Base-by-base conservation (phyloP, 2,329 filamentous ascomycete species). In the Onygenales sp. region DNA sequence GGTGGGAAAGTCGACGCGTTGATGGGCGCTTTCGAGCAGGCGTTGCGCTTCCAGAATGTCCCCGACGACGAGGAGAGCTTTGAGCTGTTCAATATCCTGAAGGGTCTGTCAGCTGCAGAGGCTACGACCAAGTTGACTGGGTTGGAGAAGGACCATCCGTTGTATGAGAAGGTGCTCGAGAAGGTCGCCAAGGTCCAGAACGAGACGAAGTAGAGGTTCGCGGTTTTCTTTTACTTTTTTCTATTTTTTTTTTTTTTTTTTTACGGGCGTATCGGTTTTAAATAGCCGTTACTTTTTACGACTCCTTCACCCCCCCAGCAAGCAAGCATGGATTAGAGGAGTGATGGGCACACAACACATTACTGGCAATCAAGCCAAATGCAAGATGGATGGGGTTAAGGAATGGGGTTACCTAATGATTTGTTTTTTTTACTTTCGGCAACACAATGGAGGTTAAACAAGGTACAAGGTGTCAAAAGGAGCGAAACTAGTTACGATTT, bases 11-110 rank as follows among this genome's bases (percentile, higher is more conserved):
- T 85, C 69, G 79, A 83, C 54, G 84, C 81, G 51, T 79, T 98
- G 33, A 77, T 97, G 51, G 86, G 85, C 55, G 87, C 89, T 17
- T 82, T 93, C 45, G 92, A 97, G 78, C 89, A 92, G 83, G 85
- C 89, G 6, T 85, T 98, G 70, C 88, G 87, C 58, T 98, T 97
- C 84, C 91, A 96, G 76, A 89, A 95, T 63, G 87, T 96, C 53
- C 82, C 91, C 62, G 90, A 84, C 10, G 93, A 98, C 59, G 88
- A 94, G 0, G 93, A 97, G 80, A 94, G 87, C 59, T 78, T 75
- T 60, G 85, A 95, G 72, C 80, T 98, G 9, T 88, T 89, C 64
- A 84, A 87, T 76, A 89, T 94, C 66, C 86, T 98, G 75, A 83
- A 86, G 57, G 79, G 84, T 58, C 80, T 86, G 65, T 77, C 78